Evolutionary conservation across 2,329 filamentous ascomycete species (phyloP).

Genomic region (Claviceps monticola): DNA sequence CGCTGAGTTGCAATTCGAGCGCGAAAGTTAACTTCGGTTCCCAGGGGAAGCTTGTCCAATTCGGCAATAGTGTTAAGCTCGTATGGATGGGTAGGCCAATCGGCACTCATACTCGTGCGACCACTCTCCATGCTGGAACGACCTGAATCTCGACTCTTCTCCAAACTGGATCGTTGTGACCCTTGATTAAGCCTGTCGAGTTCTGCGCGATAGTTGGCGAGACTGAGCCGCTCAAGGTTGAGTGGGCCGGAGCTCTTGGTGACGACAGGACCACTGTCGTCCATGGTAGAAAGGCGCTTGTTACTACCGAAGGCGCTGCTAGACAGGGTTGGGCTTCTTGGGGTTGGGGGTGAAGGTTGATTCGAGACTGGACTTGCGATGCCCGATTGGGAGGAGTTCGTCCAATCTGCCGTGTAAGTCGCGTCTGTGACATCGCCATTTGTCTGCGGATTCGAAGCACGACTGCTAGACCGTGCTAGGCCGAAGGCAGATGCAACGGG

Average conservation of each 20-base stretch:
- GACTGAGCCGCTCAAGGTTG: slow-evolving; percentile 14
- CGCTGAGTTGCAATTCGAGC: slow-evolving; percentile 48
- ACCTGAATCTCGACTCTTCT: slow-evolving; percentile 13
- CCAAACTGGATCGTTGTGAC: slow-evolving; percentile 14
- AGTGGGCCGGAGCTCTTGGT: slow-evolving; percentile 15
- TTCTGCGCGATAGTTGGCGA: slow-evolving; percentile 11
- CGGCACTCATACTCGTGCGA: slow-evolving; percentile 22
- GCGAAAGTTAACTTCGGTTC: slow-evolving; percentile 27
- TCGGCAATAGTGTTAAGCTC: slow-evolving; percentile 25
- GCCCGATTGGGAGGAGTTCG: slow-evolving; percentile 1
- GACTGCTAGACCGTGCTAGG: slow-evolving; percentile 15
- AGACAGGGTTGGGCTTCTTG: background rate
- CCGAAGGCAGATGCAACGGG: slow-evolving; percentile 23
- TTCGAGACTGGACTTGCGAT: slow-evolving; percentile 6
- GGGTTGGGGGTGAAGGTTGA: slow-evolving; percentile 6
- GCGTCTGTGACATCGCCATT: slow-evolving; percentile 8
- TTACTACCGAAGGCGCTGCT: slow-evolving; percentile 11
- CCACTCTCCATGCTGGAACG: slow-evolving; percentile 19
- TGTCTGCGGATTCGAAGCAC: slow-evolving; percentile 6
- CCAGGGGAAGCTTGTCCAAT: slow-evolving; percentile 22
- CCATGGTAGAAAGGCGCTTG: slow-evolving; percentile 14
- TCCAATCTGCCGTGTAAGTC: slow-evolving; percentile 6
- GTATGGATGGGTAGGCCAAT: slow-evolving; percentile 25
- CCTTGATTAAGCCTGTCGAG: slow-evolving; percentile 8
- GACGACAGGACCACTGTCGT: slow-evolving; percentile 20